Evolutionary conservation across 441 rosid genomes (phyloP).

Genomic region (Populus trichocarpa): DNA sequence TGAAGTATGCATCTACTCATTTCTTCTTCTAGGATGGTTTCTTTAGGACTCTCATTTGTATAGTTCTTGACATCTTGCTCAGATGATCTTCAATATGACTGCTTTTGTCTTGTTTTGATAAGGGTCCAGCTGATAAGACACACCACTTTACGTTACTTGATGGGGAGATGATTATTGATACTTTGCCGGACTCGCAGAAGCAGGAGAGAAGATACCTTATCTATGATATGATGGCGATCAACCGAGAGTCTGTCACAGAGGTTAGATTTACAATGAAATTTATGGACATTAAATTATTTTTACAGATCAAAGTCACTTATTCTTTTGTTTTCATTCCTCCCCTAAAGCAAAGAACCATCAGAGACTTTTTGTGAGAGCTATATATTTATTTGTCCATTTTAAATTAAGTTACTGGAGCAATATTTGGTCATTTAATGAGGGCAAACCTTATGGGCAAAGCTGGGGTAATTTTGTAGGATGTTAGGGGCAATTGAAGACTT

Average conservation of each 20-base stretch:
- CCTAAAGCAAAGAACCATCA: not conserved
- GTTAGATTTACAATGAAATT: conserved; percentile 36
- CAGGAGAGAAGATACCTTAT: conserved; percentile 99
- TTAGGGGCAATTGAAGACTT: not conserved
- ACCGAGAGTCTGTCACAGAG: conserved; percentile 75
- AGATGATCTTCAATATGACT: conserved; percentile 15
- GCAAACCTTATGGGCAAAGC: not conserved
- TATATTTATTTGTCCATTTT: not conserved
- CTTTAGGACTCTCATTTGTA: conserved; percentile 8
- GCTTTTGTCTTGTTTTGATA: conserved; percentile 29
- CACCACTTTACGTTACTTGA: conserved; percentile 93
- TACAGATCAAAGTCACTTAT: not conserved
- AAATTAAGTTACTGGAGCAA: not conserved
- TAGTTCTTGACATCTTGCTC: conserved; percentile 10
- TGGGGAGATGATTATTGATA: conserved; percentile 99
- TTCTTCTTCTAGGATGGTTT: conserved; percentile 16
- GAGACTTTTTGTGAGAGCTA: not conserved
- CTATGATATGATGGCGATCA: conserved; percentile 94
- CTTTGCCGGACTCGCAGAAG: conserved; percentile 80
- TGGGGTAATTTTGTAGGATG: not conserved
- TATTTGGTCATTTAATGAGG: not conserved
- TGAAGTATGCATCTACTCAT: conserved; percentile 55
- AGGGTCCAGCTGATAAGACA: conserved; percentile 76
- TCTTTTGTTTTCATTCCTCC: not conserved
- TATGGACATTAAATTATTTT: not conserved